Evolutionary conservation across 495 filamentous ascomycete species (phyloP), one percentile per base, ranked within the genome.

Genomic region (Penicillium salamii): DNA sequence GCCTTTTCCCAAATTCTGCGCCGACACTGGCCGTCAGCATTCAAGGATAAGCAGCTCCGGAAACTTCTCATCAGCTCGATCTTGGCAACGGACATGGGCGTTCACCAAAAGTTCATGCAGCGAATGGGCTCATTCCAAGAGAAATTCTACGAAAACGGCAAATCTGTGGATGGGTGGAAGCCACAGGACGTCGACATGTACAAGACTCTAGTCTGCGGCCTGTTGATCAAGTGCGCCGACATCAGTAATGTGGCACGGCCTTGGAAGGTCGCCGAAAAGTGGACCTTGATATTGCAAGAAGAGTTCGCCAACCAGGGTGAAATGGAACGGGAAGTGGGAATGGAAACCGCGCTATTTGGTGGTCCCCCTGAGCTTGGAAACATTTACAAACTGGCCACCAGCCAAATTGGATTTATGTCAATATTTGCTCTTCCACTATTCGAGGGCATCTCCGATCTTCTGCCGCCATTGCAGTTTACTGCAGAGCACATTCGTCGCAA

Each of bases 141-240:
- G 46, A 91, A 88, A 61, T 74, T 90, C 12, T 72, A 79, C 46
- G 82, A 82, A 33, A 84, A 83, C 52, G 65, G 76, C 24, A 73
- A 72, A 23, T 79, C 77, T 9, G 42, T 68, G 12, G 81, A 87
- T 41, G 78, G 78, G 26, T 96, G 89, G 89, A 84, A 84, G 49
- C 78, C 77, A 9, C 85, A 89, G 55, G 75, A 81, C 49, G 53
- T 85, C 7, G 80, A 85, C 21, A 83, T 91, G 49, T 81, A 90
- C 55, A 86, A 84, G 54, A 85, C 87, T 2, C 74, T 97, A 31
- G 67, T 85, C 3, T 97, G 93, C 66, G 89, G 89, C 19, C 69
- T 98, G 38, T 70, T 98, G 39, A 97, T 98, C 70, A 98, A 98
- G 61, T 97, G 93, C 65, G 93, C 93, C 21, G 93, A 98, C 64